A percentile compares a stretch with the other conserved stretches of the same genome.
Evolutionary conservation across 2,329 filamentous ascomycete species (phyloP).

Genomic region (Monilinia aucupariae): DNA sequence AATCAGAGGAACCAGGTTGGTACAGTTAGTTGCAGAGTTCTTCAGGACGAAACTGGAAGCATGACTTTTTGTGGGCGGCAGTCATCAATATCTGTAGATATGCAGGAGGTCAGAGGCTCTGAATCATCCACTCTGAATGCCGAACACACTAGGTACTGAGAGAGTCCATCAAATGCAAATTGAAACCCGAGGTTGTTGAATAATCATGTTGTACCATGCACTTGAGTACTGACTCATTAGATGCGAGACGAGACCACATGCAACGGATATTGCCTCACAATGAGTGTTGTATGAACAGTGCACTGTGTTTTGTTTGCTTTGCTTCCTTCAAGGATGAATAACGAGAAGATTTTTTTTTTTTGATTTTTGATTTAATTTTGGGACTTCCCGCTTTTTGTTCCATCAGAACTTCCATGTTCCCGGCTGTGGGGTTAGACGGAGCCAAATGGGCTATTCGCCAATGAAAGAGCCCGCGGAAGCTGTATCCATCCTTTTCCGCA

Average conservation of each 20-base stretch:
- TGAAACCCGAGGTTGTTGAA: neutral
- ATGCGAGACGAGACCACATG: neutral
- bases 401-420: neutral
- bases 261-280: neutral
- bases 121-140: neutral
- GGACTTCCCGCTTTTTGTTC: constrained; percentile 2
- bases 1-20: neutral
- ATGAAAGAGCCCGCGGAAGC: constrained; percentile 9
- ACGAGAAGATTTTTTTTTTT: constrained; percentile 2
- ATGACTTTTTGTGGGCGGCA: neutral
- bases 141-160: neutral
- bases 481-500: constrained; percentile 12
- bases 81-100: neutral
- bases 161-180: neutral
- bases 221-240: no score
- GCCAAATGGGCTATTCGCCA: neutral
- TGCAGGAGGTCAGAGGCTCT: neutral
- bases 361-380: no score
- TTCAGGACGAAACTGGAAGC: neutral
- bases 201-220: neutral
- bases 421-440: constrained; percentile 5
- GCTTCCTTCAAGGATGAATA: neutral
- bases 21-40: neutral
- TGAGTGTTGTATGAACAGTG: constrained; percentile 2
- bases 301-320: constrained; percentile 10